Percentiles rank a stretch among this genome's conserved stretches.
These are phyloP conservation scores for Podochytrium sp. DNA, from an alignment of 192 early-diverging fungal genomes.

Conservation along the genomic window DNA sequence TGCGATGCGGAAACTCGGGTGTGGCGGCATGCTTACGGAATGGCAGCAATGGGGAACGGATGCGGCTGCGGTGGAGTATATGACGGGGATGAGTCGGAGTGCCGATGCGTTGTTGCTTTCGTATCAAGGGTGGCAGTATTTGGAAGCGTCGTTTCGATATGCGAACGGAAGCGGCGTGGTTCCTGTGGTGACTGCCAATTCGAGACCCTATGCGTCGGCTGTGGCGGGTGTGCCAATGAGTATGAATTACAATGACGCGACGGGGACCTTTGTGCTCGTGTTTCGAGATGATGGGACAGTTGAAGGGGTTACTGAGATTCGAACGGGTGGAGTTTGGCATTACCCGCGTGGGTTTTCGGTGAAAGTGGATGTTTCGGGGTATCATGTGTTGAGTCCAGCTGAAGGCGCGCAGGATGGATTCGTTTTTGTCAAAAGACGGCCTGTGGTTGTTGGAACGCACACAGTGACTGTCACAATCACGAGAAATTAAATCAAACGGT, in stretches of 20 bases:
- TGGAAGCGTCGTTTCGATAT: constrained; percentile 15
- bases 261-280: background rate
- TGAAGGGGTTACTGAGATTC: constrained; percentile 18
- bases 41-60: too few species aligned
- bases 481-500: too few species aligned
- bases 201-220: constrained; percentile 18
- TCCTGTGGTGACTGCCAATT: background rate
- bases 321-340: background rate
- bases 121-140: background rate
- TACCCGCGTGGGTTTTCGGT: constrained; percentile 8
- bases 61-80: background rate
- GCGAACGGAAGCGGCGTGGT: constrained; percentile 27
- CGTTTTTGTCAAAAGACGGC: too few species aligned
- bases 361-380: too few species aligned
- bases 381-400: too few species aligned
- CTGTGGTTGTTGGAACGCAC: too few species aligned
- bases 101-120: background rate
- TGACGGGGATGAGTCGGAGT: background rate
- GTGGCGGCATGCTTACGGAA: too few species aligned
- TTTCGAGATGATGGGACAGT: constrained; percentile 1
- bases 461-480: too few species aligned
- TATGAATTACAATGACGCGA: constrained; percentile 8
- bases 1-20: too few species aligned
- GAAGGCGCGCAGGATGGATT: too few species aligned
- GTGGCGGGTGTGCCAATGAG: constrained; percentile 16